phyloP scores from a whole-genome alignment of 139 green algal genomes.

The Tetradesmus lagerheimii region DNA sequence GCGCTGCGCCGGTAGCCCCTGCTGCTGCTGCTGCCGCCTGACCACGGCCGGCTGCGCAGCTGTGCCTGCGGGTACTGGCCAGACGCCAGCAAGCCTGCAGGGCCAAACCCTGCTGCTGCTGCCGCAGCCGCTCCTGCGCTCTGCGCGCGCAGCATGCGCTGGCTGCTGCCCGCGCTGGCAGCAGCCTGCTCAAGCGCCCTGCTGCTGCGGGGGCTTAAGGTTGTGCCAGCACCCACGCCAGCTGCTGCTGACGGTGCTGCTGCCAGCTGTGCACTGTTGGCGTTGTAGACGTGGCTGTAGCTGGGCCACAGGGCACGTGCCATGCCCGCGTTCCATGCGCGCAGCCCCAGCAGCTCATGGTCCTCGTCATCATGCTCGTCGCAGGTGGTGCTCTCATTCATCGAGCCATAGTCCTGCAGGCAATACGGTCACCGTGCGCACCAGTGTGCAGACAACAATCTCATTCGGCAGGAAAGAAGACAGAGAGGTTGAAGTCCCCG shows the following conservation, averaged over 20 bases:
- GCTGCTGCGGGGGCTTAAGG: neutral
- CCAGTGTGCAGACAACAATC: too few species aligned
- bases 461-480: too few species aligned
- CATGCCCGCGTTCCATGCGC: conserved; percentile 39
- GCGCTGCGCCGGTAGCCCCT: neutral
- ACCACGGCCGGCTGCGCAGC: neutral
- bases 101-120: neutral
- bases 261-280: neutral
- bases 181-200: neutral
- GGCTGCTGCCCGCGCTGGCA: neutral
- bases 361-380: conserved; percentile 60
- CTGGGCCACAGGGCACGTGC: conserved; percentile 42
- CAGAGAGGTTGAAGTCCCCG: too few species aligned
- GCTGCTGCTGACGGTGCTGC: neutral
- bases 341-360: conserved; percentile 37
- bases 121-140: neutral
- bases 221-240: neutral
- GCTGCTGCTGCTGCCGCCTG: neutral
- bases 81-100: neutral
- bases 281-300: conserved; percentile 18
- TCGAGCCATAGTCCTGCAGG: conserved; percentile 56
- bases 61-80: neutral
- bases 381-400: conserved; percentile 58
- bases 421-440: neutral
- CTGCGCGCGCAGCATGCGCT: neutral